Percentiles rank a stretch among this genome's conserved stretches.
These are phyloP conservation scores for Fusarium begoniae DNA, from an alignment of 2,329 filamentous ascomycete species.

Conservation along the genomic window DNA sequence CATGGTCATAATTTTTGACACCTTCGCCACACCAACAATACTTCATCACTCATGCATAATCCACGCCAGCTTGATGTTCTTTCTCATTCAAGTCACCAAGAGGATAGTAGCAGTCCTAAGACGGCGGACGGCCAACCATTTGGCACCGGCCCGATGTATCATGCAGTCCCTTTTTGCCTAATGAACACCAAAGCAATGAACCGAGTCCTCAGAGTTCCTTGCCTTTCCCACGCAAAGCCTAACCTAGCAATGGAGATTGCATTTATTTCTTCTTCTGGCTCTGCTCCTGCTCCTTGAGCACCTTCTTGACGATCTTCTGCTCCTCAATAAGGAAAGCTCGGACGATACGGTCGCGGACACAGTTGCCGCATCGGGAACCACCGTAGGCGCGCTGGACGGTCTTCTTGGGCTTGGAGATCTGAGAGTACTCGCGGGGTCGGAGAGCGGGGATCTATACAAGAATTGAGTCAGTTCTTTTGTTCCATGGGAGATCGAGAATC, in stretches of 20 bases:
- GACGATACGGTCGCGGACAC: conserved; percentile 97
- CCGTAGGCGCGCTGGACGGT: conserved; percentile 98
- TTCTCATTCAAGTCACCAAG: conserved; percentile 59
- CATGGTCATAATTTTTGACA: conserved; percentile 2
- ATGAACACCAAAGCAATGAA: conserved; percentile 65
- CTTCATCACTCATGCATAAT: conserved; percentile 36
- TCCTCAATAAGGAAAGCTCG: conserved; percentile 99
- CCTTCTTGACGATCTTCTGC: conserved; percentile 99
- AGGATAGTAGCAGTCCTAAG: conserved; percentile 54
- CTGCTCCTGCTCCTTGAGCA: conserved; percentile 96
- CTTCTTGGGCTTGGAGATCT: conserved; percentile 99
- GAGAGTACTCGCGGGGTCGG: conserved; percentile 96
- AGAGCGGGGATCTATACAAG: conserved; percentile 83
- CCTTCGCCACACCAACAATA: background rate
- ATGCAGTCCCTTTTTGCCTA: conserved; percentile 61
- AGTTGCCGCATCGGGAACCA: conserved; percentile 98
- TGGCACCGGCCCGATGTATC: conserved; percentile 52
- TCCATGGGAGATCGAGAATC: background rate
- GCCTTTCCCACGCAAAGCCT: conserved; percentile 48
- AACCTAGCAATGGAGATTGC: conserved; percentile 46
- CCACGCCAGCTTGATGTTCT: conserved; percentile 50
- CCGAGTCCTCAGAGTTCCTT: conserved; percentile 50
- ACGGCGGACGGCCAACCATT: conserved; percentile 57
- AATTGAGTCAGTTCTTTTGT: conserved; percentile 25
- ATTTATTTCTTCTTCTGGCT: conserved; percentile 75